Evolutionary conservation across 2,329 filamentous ascomycete species (phyloP), one percentile per base, ranked within the genome.

Genomic region (Hymenoscyphus salicellus): DNA sequence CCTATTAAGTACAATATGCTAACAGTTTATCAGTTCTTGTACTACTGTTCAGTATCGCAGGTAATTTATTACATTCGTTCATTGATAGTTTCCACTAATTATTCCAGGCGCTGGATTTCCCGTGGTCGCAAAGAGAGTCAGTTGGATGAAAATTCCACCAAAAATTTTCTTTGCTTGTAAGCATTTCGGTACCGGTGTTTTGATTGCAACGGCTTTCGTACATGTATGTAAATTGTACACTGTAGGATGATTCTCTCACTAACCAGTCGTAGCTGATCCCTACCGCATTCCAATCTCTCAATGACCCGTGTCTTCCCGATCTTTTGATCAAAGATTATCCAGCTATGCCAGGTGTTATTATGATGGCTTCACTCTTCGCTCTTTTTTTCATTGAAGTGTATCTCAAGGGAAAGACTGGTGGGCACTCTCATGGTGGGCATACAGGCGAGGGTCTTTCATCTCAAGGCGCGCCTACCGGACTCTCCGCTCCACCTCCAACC

Each of bases 141-240:
- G 6, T 2, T 68, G 64, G 63, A 62, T 68, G 62, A 68, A 66
- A 46, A 83, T 84, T 62, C 87, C 88, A 61, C 82, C 81, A 67
- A 81, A 77, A 26, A 82, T 89, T 71, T 82, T 89, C 68, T 89
- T 90, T 75, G 79, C 88, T 68, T 88, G 86, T 72, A 86, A 89
- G 69, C 88, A 91, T 77, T 89, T 91, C 69, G 89, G 91, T 73
- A 94, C 91, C 1, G 91, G 91, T 69, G 91, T 94, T 26, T 81
- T 94, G 26, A 87, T 93, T 66, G 90, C 91, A 16, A 94, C 91
- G 1, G 90, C 91, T 62, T 94, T 94, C 73, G 90, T 93, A 38
- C 91, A 94, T 64, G 64, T 70, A 56, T 43, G 64, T 32, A 14
- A 23, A 5, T 52, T 2, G 10, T 52, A n/a, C 14, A 23, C 32